These are phyloP conservation scores for Botrytis tulipae DNA, from an alignment of 2,329 filamentous ascomycete species.

Conservation along the genomic window DNA sequence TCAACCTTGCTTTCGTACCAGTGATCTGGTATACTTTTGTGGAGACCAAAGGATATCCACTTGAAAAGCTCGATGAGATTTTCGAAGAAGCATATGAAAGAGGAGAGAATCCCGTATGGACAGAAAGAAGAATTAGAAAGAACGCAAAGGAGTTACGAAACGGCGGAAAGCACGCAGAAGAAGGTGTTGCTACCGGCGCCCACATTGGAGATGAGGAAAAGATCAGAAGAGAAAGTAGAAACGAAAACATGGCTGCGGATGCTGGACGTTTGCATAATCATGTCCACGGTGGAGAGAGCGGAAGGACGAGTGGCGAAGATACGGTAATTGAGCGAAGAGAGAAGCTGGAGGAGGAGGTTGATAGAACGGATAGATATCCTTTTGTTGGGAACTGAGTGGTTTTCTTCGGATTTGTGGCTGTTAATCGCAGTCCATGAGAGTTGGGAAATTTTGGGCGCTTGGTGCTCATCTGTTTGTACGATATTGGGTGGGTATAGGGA, in stretches of 20 bases:
- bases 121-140: conserved; percentile 16
- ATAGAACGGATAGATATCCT: conserved; percentile 12
- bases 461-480: background rate
- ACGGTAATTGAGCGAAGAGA: background rate
- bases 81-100: conserved; percentile 20
- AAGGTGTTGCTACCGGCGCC: background rate
- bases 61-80: conserved; percentile 17
- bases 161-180: conserved; percentile 1
- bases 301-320: conserved; percentile 5
- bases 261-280: conserved; percentile 1
- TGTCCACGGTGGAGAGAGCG: background rate
- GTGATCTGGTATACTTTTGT: conserved; percentile 18
- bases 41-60: conserved; percentile 18
- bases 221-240: background rate
- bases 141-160: background rate
- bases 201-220: background rate
- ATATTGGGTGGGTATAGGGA: background rate
- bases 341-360: conserved; percentile 1
- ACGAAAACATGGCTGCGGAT: background rate
- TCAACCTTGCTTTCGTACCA: conserved; percentile 17
- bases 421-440: background rate
- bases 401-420: background rate
- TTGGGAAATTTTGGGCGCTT: background rate
- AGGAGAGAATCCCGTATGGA: conserved; percentile 19
- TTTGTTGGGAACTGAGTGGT: background rate